Conservation (phyloP, 2,329 filamentous ascomycete species). For the Microcera coccophila region DNA sequence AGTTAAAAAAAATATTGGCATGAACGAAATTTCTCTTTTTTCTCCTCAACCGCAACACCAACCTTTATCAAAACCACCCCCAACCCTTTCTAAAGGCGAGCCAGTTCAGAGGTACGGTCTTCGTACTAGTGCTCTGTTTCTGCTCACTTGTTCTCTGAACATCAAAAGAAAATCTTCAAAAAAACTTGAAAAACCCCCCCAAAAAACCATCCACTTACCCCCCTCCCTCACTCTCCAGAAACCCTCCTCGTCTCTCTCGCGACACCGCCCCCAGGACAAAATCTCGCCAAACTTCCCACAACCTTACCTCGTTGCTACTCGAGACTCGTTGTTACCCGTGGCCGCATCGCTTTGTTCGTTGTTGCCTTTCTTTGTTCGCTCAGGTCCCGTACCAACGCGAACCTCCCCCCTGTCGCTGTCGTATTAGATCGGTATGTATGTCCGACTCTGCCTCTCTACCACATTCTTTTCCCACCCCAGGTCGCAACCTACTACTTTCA, state of each 20-base stretch:
- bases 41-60: constrained; percentile 45
- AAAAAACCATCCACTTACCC: constrained; percentile 45
- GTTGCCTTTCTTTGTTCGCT: constrained; percentile 29
- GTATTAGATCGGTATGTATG: constrained; percentile 17
- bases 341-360: constrained; percentile 29
- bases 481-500: neutral
- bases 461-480: neutral
- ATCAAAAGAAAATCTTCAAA: constrained; percentile 53
- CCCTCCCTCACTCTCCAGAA: constrained; percentile 17
- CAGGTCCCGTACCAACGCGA: constrained; percentile 24
- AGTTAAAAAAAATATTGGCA: constrained; percentile 35
- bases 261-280: constrained; percentile 28
- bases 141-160: constrained; percentile 46
- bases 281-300: constrained; percentile 13
- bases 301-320: constrained; percentile 15
- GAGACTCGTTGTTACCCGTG: constrained; percentile 21
- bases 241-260: constrained; percentile 27
- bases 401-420: constrained; percentile 20
- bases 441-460: constrained; percentile 6
- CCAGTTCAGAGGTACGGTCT: constrained; percentile 55
- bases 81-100: constrained; percentile 43
- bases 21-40: constrained; percentile 39
- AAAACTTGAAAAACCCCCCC: constrained; percentile 57
- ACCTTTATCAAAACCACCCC: constrained; percentile 45
- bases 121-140: constrained; percentile 59